These are phyloP conservation scores for Boletus vermiculosoides DNA, from an alignment of 768 basidiomycete species.

Conservation along the genomic window DNA sequence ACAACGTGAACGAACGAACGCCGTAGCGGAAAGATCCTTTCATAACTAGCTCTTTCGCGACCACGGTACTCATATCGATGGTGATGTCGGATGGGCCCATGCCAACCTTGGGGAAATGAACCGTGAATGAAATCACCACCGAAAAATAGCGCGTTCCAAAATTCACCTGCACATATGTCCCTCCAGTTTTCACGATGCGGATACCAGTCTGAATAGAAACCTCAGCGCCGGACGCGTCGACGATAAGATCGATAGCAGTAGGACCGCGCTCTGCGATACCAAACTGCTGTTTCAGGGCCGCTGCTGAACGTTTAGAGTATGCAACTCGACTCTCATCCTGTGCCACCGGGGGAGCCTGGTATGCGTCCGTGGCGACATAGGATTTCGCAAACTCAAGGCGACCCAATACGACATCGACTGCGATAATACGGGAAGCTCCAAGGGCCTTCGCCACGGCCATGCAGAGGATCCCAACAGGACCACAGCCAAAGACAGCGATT, in stretches of 20 bases:
- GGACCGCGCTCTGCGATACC: slow-evolving; percentile 70
- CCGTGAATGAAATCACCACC: not conserved
- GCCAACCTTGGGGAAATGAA: slow-evolving; percentile 57
- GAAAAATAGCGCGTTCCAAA: slow-evolving; percentile 3
- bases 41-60: slow-evolving; percentile 75
- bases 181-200: slow-evolving; percentile 71
- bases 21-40: slow-evolving; percentile 94
- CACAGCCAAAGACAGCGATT: slow-evolving; percentile 84
- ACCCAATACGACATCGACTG: slow-evolving; percentile 71
- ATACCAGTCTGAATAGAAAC: slow-evolving; percentile 87
- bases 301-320: slow-evolving; percentile 73
- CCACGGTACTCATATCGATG: slow-evolving; percentile 67
- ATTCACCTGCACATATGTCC: slow-evolving; percentile 65
- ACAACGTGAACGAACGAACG: slow-evolving; percentile 38
- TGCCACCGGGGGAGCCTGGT: slow-evolving; percentile 56
- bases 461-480: slow-evolving; percentile 84
- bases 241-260: slow-evolving; percentile 75
- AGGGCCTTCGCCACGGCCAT: slow-evolving; percentile 97
- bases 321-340: slow-evolving; percentile 65
- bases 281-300: slow-evolving; percentile 60
- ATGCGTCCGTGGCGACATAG: slow-evolving; percentile 81
- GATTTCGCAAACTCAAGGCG: slow-evolving; percentile 84
- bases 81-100: slow-evolving; percentile 79
- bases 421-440: slow-evolving; percentile 82
- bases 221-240: slow-evolving; percentile 93